Base-by-base conservation (phyloP, 1,284 basidiomycete species). In the Ceratobasidium papillatum region DNA sequence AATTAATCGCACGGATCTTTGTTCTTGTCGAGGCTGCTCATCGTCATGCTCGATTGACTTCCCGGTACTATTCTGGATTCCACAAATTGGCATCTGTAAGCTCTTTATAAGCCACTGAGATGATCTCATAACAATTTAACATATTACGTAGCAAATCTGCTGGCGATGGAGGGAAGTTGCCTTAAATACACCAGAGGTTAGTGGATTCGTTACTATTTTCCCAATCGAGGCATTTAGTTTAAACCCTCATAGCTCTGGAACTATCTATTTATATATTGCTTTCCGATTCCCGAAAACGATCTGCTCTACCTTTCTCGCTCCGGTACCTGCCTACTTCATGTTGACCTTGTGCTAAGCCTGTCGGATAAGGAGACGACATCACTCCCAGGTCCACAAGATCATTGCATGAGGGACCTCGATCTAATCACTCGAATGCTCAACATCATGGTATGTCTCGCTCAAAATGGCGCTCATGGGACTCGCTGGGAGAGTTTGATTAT, bases 341-440 rank as follows among this genome's bases (percentile, higher is more conserved):
- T 68, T 38, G 51, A 68, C 38, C n/a, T 68, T n/a, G n/a, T n/a
- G n/a, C n/a, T n/a, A n/a, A n/a, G n/a, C n/a, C n/a, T n/a, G n/a
- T n/a, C n/a, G n/a, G n/a, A n/a, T n/a, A n/a, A n/a, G n/a, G 65
- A 68, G 7, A 68, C 56, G 65, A 68, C 11, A 25, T 22, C 27
- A n/a, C 11, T 41, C 36, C 3, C 14, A 3, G 9, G 1, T 3
- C 47, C 25, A 2, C 51, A 68, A 19, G 51, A 9, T n/a, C 11
- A 36, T 11, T 34, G 47, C 27, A 30, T 34, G 9, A 51, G 38
- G 1, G 51, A 56, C 25, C 19, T 68, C 12, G 4, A 56, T 14
- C 56, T 8, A 19, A 54, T 68, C 30, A n/a, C n/a, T n/a, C n/a
- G n/a, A n/a, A n/a, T n/a, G n/a, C n/a, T n/a, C n/a, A n/a, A n/a